Conservation (phyloP, 768 basidiomycete genomes). For the Coprinopsis marcescibilis region DNA sequence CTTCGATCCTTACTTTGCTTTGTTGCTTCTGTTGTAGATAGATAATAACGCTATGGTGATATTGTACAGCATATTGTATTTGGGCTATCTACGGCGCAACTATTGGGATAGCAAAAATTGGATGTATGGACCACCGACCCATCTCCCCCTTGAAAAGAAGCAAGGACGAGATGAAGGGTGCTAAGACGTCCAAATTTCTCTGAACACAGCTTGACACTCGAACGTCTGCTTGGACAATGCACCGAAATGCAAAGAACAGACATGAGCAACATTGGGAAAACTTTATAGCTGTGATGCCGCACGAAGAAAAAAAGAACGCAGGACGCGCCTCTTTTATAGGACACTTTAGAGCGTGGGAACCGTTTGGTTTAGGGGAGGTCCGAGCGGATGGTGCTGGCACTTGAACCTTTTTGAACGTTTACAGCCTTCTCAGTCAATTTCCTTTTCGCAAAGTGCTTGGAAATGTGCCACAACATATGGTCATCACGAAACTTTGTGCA, state of each 20-base stretch:
- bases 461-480: neutral
- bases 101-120: neutral
- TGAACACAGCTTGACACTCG: constrained; percentile 85
- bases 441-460: neutral
- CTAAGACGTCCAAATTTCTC: constrained; percentile 77
- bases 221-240: constrained; percentile 59
- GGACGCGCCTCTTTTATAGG: neutral
- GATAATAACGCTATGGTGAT: constrained; percentile 1
- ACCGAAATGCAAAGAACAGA: constrained; percentile 37
- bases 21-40: constrained; percentile 1
- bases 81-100: neutral
- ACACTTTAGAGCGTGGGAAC: constrained; percentile 3
- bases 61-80: neutral
- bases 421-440: neutral
- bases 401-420: neutral
- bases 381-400: neutral
- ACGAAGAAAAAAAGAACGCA: constrained; percentile 36
- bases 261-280: constrained; percentile 90
- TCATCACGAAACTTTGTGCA: neutral
- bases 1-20: neutral
- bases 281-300: constrained; percentile 82
- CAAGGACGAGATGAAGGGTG: constrained; percentile 56
- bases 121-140: constrained; percentile 76
- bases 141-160: constrained; percentile 41
- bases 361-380: constrained; percentile 1